Percentiles rank a stretch among this genome's conserved stretches.
Conservation (phyloP, 192 early-diverging fungal species). For the Backusella parvicylindrica region DNA sequence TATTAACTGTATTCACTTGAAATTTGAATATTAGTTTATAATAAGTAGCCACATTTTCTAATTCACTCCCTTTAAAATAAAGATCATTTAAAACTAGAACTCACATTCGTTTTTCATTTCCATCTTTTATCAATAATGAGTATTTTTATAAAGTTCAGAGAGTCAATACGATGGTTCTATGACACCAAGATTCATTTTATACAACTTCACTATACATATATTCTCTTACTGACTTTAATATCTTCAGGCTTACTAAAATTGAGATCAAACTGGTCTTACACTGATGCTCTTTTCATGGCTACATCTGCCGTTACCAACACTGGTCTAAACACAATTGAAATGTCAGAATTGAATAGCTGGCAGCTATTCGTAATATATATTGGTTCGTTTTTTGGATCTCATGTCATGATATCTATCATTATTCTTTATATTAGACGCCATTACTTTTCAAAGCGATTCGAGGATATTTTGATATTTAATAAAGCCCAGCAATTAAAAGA, state of each 20-base stretch:
- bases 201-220: slow-evolving; percentile 34
- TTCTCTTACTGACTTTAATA: slow-evolving; percentile 17
- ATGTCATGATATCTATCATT: slow-evolving; percentile 22
- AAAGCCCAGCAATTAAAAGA: slow-evolving; percentile 16
- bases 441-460: slow-evolving; percentile 32
- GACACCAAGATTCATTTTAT: slow-evolving; percentile 30
- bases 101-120: background rate
- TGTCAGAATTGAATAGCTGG: slow-evolving; percentile 18
- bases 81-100: background rate
- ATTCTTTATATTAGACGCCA: slow-evolving; percentile 24
- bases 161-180: slow-evolving; percentile 15
- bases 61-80: background rate
- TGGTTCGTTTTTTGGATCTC: slow-evolving; percentile 25
- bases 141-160: background rate
- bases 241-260: slow-evolving; percentile 24
- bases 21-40: background rate
- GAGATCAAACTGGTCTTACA: slow-evolving; percentile 18
- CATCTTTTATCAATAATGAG: background rate
- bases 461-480: slow-evolving; percentile 27
- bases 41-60: background rate
- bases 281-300: slow-evolving; percentile 31
- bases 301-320: slow-evolving; percentile 27
- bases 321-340: slow-evolving; percentile 29
- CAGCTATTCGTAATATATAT: slow-evolving; percentile 19
- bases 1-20: background rate